Conservation (phyloP, 805 yeast genomes). For the Teunomyces pallodes region DNA sequence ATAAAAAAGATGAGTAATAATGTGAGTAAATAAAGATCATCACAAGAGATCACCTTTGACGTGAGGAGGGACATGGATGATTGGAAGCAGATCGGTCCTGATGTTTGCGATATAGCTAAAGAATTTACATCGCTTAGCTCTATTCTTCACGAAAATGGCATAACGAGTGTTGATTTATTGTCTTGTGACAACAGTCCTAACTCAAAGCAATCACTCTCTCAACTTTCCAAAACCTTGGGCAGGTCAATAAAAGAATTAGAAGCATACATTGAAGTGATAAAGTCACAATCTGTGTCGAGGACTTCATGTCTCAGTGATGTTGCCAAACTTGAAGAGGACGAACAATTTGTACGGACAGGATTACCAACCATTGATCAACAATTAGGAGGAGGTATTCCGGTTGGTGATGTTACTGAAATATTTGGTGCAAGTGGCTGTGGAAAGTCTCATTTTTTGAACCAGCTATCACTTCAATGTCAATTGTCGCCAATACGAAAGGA, state of each 20-base stretch:
- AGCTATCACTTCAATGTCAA: slow-evolving; percentile 60
- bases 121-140: slow-evolving; percentile 15
- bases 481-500: slow-evolving; percentile 4
- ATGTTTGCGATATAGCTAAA: slow-evolving; percentile 7
- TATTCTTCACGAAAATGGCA: slow-evolving; percentile 21
- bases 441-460: slow-evolving; percentile 76
- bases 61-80: slow-evolving; percentile 20
- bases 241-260: slow-evolving; percentile 28
- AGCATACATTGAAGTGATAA: slow-evolving; percentile 14
- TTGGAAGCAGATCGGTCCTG: slow-evolving; percentile 19
- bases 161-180: slow-evolving; percentile 25
- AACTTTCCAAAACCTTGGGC: slow-evolving; percentile 20
- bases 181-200: slow-evolving; percentile 11
- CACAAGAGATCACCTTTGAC: not conserved
- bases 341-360: slow-evolving; percentile 19
- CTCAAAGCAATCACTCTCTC: slow-evolving; percentile 7
- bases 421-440: slow-evolving; percentile 86
- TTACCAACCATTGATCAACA: slow-evolving; percentile 21
- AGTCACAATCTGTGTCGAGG: slow-evolving; percentile 5
- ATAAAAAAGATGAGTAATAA: not conserved
- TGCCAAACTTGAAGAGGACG: not conserved
- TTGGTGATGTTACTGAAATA: slow-evolving; percentile 54
- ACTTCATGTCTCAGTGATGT: slow-evolving; percentile 1
- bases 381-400: slow-evolving; percentile 30
- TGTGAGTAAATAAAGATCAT: not conserved